These are phyloP conservation scores for Penicillium crustosum DNA, from an alignment of 2,329 filamentous ascomycete species.

Conservation along the genomic window DNA sequence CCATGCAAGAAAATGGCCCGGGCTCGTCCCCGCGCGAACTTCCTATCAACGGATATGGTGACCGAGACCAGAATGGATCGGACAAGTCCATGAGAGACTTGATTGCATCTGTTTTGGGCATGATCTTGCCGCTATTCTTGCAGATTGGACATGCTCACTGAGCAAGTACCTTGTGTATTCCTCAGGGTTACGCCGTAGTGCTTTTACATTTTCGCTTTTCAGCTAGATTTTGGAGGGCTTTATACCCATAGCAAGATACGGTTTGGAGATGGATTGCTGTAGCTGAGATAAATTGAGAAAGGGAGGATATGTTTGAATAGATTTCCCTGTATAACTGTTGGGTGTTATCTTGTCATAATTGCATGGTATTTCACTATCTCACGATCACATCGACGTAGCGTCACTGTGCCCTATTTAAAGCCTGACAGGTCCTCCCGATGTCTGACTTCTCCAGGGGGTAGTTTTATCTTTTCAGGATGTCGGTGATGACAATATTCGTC, in stretches of 20 bases:
- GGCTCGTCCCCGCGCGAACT: conserved; percentile 33
- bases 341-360: conserved; percentile 26
- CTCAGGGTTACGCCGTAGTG: not conserved
- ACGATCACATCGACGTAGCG: conserved; percentile 33
- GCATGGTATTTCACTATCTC: conserved; percentile 24
- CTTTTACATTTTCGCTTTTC: conserved; percentile 6
- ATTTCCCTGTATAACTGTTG: conserved; percentile 18
- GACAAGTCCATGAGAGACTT: conserved; percentile 48
- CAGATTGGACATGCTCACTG: conserved; percentile 51
- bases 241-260: conserved; percentile 21
- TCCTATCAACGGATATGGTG: conserved; percentile 45
- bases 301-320: conserved; percentile 17
- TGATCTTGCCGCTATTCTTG: conserved; percentile 49
- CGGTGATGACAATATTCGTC: conserved; percentile 34
- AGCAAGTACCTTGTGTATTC: conserved; percentile 9
- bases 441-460: conserved; percentile 1
- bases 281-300: conserved; percentile 2
- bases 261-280: conserved; percentile 4
- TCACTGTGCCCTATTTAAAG: conserved; percentile 23
- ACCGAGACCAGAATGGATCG: conserved; percentile 37
- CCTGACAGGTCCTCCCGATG: not conserved
- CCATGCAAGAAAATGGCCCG: conserved; percentile 75
- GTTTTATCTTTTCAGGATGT: conserved; percentile 18
- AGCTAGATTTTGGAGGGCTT: conserved; percentile 18
- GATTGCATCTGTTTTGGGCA: conserved; percentile 48